Conservation (phyloP, 2,329 filamentous ascomycete species). For the Trichoderma sp. region DNA sequence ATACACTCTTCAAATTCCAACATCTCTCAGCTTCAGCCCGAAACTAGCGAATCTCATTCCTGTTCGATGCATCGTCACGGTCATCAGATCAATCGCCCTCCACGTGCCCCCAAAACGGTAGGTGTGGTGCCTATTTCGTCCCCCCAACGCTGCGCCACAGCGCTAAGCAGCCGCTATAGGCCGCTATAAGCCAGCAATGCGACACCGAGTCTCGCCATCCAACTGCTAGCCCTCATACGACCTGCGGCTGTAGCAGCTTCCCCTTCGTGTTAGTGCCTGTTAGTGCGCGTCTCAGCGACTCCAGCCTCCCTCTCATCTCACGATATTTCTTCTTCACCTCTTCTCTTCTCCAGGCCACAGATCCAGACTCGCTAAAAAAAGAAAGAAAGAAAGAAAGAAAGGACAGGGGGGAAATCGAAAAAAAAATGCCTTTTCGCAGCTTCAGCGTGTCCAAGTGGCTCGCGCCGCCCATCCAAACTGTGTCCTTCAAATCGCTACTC, state of each 20-base stretch:
- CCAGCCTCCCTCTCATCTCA: background rate
- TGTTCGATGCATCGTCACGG: background rate
- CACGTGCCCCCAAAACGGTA: background rate
- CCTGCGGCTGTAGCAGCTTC: background rate
- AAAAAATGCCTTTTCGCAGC: background rate
- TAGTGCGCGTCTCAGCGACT: background rate
- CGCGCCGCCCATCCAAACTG: conserved; percentile 47
- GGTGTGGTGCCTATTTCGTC: background rate
- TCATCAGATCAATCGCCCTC: background rate
- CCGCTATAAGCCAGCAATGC: too few species aligned
- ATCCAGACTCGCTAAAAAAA: background rate
- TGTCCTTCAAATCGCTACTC: conserved; percentile 51
- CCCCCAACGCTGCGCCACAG: background rate
- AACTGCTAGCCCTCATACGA: background rate
- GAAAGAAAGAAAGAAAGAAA: background rate
- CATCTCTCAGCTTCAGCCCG: background rate
- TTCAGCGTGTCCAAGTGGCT: background rate
- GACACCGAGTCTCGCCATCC: background rate
- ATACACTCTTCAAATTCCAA: too few species aligned
- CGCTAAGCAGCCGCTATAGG: background rate
- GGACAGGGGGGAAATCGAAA: too few species aligned
- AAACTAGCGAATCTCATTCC: background rate
- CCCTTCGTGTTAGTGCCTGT: background rate
- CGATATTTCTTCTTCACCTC: background rate
- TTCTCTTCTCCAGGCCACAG: background rate